phyloP scores from a whole-genome alignment of 2,329 filamentous ascomycete species.

The Nemania abortiva region DNA sequence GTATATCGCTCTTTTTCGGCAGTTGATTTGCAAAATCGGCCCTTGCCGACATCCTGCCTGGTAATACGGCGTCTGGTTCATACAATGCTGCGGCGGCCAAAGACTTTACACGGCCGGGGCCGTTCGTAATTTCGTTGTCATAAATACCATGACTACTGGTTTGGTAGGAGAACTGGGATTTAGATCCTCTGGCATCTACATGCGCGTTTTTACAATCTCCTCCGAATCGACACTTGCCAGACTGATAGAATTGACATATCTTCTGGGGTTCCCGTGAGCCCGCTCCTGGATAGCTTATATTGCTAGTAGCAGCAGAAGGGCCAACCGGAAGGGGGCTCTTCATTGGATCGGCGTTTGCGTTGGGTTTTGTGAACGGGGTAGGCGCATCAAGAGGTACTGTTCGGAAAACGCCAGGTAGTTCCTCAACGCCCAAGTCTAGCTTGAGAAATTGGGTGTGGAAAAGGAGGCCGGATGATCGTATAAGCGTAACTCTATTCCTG shows the following conservation, averaged over 20 bases:
- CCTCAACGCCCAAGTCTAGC: slow-evolving; percentile 63
- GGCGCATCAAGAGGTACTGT: slow-evolving; percentile 51
- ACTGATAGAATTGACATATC: slow-evolving; percentile 46
- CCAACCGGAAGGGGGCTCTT: neutral
- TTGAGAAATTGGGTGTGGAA: slow-evolving; percentile 66
- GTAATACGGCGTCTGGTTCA: slow-evolving; percentile 10
- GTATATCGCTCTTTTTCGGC: slow-evolving; percentile 47
- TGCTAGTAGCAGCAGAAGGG: slow-evolving; percentile 15
- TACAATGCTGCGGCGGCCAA: slow-evolving; percentile 13
- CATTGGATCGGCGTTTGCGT: slow-evolving; percentile 16
- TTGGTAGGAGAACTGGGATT: slow-evolving; percentile 20
- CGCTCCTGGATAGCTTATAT: slow-evolving; percentile 4
- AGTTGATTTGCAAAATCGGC: slow-evolving; percentile 31
- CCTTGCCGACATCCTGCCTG: slow-evolving; percentile 14
- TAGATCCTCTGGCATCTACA: slow-evolving; percentile 29
- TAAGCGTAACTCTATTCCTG: slow-evolving; percentile 65
- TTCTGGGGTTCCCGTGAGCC: slow-evolving; percentile 37
- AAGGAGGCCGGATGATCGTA: slow-evolving; percentile 59
- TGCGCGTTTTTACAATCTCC: slow-evolving; percentile 49
- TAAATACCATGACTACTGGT: slow-evolving; percentile 23
- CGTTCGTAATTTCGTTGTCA: slow-evolving; percentile 29
- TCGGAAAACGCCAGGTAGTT: slow-evolving; percentile 66
- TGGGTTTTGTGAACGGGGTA: slow-evolving; percentile 15
- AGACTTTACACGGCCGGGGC: slow-evolving; percentile 19
- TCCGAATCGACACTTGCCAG: slow-evolving; percentile 51